phyloP scores from a whole-genome alignment of 371 early-diverging fungal species.

The Mucor indicus region DNA sequence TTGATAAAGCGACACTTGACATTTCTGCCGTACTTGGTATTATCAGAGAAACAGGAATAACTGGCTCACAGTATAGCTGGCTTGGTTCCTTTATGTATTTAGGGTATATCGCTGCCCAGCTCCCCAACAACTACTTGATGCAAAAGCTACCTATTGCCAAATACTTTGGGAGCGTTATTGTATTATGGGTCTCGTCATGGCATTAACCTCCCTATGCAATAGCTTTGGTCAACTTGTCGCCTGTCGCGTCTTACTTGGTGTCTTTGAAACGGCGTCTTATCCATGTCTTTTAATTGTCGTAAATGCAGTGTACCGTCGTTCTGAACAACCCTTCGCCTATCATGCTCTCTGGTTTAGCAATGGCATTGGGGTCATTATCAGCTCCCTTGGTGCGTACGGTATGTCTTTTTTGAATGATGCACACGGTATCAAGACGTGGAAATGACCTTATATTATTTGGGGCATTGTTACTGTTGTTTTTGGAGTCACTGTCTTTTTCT shows the following conservation, averaged over 20 bases:
- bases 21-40: constrained; percentile 31
- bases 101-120: constrained; percentile 30
- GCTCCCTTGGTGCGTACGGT: constrained; percentile 16
- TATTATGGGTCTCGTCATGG: constrained; percentile 31
- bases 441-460: constrained; percentile 28
- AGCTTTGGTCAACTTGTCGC: constrained; percentile 28
- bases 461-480: constrained; percentile 18
- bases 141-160: constrained; percentile 28
- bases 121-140: constrained; percentile 27
- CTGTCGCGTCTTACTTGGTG: constrained; percentile 26
- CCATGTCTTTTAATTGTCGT: constrained; percentile 27
- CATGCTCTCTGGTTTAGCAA: constrained; percentile 20
- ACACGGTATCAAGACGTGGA: constrained; percentile 15
- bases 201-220: constrained; percentile 16
- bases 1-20: constrained; percentile 31
- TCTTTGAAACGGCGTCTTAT: constrained; percentile 30
- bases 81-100: constrained; percentile 31
- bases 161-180: constrained; percentile 23
- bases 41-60: constrained; percentile 18
- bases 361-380: constrained; percentile 20
- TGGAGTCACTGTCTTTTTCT: constrained; percentile 22
- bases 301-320: constrained; percentile 28
- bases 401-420: constrained; percentile 21
- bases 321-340: constrained; percentile 26
- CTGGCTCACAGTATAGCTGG: constrained; percentile 23